A percentile compares a stretch with the other conserved stretches of the same genome.
phyloP scores from a whole-genome alignment of 352 stramenopile genomes.

The Phytophthora pistaciae region DNA sequence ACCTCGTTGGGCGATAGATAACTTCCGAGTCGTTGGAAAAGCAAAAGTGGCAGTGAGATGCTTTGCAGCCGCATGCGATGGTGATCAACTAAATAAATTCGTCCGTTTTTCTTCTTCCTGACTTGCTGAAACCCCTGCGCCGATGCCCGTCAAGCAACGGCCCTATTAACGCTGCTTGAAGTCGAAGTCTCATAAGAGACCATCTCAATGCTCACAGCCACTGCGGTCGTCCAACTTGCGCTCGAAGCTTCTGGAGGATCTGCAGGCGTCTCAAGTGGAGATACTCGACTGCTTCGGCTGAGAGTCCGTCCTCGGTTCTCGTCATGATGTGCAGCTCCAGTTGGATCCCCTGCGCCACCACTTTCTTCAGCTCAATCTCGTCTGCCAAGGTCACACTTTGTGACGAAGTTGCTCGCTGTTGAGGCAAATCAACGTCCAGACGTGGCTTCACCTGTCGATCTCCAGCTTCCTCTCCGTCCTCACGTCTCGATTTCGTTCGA shows the following conservation, averaged over 20 bases:
- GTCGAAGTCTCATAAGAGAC: too few species aligned
- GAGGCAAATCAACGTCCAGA: neutral
- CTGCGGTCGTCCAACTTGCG: too few species aligned
- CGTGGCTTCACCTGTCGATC: constrained; percentile 7
- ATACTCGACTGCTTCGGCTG: constrained; percentile 20
- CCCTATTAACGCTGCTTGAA: neutral
- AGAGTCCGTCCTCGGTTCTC: constrained; percentile 19
- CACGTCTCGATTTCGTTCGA: neutral
- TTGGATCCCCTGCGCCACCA: constrained; percentile 5
- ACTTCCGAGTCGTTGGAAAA: constrained; percentile 4
- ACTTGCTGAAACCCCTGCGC: neutral
- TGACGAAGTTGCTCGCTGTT: neutral
- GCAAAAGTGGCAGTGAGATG: constrained; percentile 6
- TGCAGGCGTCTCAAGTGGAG: constrained; percentile 15
- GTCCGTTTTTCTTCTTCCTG: neutral
- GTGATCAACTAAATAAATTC: neutral
- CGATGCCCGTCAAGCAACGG: neutral
- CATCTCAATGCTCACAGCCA: too few species aligned
- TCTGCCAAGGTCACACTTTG: too few species aligned
- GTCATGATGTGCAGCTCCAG: constrained; percentile 29
- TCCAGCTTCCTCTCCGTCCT: neutral
- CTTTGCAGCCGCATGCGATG: neutral
- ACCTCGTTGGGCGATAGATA: neutral
- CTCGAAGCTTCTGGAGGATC: constrained; percentile 9
- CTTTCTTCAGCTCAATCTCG: neutral